These are phyloP conservation scores for Arthrobotrys pseudoclavata DNA, from an alignment of 2,329 filamentous ascomycete genomes.

Conservation along the genomic window DNA sequence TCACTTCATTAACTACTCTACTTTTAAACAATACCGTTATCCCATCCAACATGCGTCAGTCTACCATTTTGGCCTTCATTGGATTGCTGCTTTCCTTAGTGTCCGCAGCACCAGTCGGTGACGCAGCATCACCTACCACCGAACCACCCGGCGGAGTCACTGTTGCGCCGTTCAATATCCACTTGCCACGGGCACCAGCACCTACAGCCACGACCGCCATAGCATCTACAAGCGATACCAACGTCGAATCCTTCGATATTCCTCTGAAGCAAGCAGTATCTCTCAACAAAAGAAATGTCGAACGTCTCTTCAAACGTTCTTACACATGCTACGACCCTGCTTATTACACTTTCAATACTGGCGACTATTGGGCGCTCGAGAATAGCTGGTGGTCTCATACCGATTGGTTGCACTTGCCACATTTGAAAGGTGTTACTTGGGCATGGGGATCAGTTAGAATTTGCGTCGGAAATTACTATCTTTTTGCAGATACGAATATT, in stretches of 20 bases:
- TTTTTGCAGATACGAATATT: constrained; percentile 22
- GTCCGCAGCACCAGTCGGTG: constrained; percentile 14
- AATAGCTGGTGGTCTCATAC: constrained; percentile 30
- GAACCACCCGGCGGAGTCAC: neutral
- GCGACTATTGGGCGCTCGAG: constrained; percentile 25
- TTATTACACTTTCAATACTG: constrained; percentile 15
- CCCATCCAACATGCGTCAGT: neutral
- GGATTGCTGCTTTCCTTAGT: neutral
- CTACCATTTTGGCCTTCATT: constrained; percentile 13
- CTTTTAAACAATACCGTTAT: neutral
- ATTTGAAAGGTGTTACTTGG: constrained; percentile 1
- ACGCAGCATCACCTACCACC: neutral
- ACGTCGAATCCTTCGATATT: neutral
- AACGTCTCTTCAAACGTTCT: constrained; percentile 18
- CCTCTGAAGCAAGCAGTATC: neutral
- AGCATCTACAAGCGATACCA: neutral
- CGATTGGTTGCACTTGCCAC: constrained; percentile 15
- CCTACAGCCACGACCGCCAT: neutral
- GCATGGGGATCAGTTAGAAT: constrained; percentile 1
- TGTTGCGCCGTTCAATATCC: neutral
- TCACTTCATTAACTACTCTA: neutral
- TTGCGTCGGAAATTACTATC: constrained; percentile 31
- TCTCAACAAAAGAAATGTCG: neutral
- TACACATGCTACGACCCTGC: constrained; percentile 19
- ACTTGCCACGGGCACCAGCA: neutral